A percentile compares a stretch with the other conserved stretches of the same genome.
These are phyloP conservation scores for Dothistroma septosporum DNA, from an alignment of 2,329 filamentous ascomycete genomes.

Conservation along the genomic window DNA sequence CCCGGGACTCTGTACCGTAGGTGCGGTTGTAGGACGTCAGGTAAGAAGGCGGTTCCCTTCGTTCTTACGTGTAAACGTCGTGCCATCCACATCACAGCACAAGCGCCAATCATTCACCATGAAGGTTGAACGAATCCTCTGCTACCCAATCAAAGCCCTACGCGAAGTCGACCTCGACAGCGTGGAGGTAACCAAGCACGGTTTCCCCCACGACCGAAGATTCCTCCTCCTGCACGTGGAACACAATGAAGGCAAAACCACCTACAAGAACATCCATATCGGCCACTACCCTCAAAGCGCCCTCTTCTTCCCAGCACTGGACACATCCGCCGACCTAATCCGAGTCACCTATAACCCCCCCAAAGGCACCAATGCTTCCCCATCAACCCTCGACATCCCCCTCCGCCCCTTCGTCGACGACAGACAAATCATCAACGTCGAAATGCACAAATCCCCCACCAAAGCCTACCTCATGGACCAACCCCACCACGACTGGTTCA, in stretches of 20 bases:
- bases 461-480: constrained; percentile 42
- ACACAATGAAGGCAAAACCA: constrained; percentile 25
- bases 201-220: constrained; percentile 44
- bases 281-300: constrained; percentile 39
- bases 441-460: constrained; percentile 43
- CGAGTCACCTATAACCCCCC: constrained; percentile 40
- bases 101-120: constrained; percentile 13
- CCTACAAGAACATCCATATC: constrained; percentile 42
- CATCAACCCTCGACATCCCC: constrained; percentile 37
- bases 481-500: constrained; percentile 44
- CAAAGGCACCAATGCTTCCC: constrained; percentile 11
- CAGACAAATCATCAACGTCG: constrained; percentile 38
- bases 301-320: constrained; percentile 40
- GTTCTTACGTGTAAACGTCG: neutral
- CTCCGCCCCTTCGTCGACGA: constrained; percentile 37
- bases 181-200: constrained; percentile 41
- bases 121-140: constrained; percentile 39
- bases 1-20: neutral
- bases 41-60: neutral
- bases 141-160: constrained; percentile 49
- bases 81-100: neutral
- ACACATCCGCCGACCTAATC: constrained; percentile 32
- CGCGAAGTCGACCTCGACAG: constrained; percentile 38
- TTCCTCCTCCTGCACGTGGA: constrained; percentile 42
- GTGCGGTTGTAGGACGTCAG: neutral